These are phyloP conservation scores for Solanum clarkiae DNA, from an alignment of 257 asterid genomes.

Conservation along the genomic window DNA sequence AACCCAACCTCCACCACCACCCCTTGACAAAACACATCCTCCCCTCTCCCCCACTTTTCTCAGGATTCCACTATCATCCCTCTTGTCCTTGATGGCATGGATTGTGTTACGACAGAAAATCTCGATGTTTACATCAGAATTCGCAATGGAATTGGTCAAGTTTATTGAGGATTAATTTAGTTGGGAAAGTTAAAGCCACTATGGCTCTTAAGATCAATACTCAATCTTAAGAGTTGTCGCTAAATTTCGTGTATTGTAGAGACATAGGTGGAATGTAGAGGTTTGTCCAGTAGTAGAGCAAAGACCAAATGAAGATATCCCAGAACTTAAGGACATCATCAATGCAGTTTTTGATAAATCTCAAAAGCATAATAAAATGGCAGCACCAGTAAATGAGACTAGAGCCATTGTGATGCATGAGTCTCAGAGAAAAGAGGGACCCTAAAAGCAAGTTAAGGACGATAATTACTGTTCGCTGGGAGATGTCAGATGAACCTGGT, in stretches of 20 bases:
- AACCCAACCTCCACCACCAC: background rate
- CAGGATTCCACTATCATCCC: constrained; percentile 19
- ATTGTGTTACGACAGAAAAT: constrained; percentile 41
- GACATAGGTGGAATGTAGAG: constrained; percentile 40
- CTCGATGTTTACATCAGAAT: constrained; percentile 44
- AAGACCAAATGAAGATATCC: constrained; percentile 46
- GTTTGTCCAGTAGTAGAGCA: constrained; percentile 36
- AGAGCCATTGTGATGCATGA: constrained; percentile 9
- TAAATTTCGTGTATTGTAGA: constrained; percentile 39
- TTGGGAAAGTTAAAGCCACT: constrained; percentile 29
- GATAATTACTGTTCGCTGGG: constrained; percentile 21
- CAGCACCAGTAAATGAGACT: background rate
- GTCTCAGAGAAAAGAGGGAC: background rate
- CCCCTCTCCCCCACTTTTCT: background rate
- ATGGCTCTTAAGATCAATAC: constrained; percentile 31
- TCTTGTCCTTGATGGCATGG: constrained; percentile 52
- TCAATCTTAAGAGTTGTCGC: constrained; percentile 47
- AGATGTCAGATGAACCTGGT: constrained; percentile 17
- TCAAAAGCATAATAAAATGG: background rate
- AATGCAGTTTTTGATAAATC: constrained; percentile 12
- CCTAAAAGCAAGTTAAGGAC: constrained; percentile 1
- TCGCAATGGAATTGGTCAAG: constrained; percentile 40
- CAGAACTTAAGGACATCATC: constrained; percentile 31
- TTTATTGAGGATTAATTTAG: constrained; percentile 33
- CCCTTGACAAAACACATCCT: background rate